Evolutionary conservation across 768 basidiomycete species (phyloP).

Genomic region (Sarcodon aspratus): DNA sequence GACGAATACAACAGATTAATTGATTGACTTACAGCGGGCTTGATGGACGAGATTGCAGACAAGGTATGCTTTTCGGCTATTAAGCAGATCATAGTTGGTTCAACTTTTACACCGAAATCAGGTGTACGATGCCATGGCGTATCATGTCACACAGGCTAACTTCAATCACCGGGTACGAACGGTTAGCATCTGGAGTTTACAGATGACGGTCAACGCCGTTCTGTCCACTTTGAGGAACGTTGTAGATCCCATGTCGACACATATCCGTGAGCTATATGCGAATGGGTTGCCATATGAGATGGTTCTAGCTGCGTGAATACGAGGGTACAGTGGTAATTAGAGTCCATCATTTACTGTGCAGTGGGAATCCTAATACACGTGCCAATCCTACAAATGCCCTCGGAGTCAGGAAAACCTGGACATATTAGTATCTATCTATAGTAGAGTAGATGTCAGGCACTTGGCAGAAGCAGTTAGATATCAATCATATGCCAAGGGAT

Average conservation of each 20-base stretch:
- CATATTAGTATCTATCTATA: too few species aligned
- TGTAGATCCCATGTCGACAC: conserved; percentile 49
- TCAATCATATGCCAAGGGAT: too few species aligned
- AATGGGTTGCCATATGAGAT: not conserved
- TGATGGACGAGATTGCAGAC: conserved; percentile 82
- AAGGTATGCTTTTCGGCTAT: conserved; percentile 37
- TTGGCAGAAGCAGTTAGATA: too few species aligned
- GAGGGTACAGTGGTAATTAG: too few species aligned
- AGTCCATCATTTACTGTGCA: too few species aligned
- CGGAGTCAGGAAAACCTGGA: too few species aligned
- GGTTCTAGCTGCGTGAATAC: too few species aligned
- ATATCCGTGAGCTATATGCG: conserved; percentile 20
- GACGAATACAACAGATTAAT: conserved; percentile 1
- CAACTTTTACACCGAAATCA: conserved; percentile 14
- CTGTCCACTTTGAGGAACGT: conserved; percentile 66
- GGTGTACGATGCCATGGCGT: conserved; percentile 87
- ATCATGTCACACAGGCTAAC: conserved; percentile 87
- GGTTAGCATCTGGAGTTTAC: conserved; percentile 90
- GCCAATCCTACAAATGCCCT: too few species aligned
- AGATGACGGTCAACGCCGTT: conserved; percentile 85
- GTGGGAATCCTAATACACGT: too few species aligned
- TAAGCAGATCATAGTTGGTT: not conserved
- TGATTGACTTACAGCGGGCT: conserved; percentile 49
- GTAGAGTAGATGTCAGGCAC: too few species aligned
- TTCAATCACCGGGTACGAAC: conserved; percentile 83